phyloP scores from a whole-genome alignment of 2,329 filamentous ascomycete species.

The Neurospora sp. region DNA sequence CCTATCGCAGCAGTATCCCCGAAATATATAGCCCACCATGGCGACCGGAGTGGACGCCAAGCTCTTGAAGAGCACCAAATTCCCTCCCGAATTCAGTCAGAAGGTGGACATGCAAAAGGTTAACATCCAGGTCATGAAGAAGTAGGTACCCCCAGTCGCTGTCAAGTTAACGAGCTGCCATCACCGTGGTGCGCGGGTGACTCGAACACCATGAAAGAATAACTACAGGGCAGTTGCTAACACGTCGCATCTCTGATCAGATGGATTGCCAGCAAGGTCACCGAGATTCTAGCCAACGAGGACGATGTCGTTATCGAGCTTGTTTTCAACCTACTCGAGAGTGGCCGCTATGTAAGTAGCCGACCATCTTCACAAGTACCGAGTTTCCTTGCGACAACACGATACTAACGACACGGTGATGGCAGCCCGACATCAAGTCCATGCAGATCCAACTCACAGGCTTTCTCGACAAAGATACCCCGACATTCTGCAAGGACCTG shows the following conservation, averaged over 20 bases:
- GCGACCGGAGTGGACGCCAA: constrained; percentile 80
- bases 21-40: constrained; percentile 40
- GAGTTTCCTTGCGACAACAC: not conserved
- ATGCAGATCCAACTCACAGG: constrained; percentile 91
- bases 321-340: constrained; percentile 60
- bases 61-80: constrained; percentile 83
- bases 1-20: not conserved
- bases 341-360: constrained; percentile 59
- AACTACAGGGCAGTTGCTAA: not conserved
- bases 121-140: constrained; percentile 96
- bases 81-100: constrained; percentile 82
- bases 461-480: constrained; percentile 87
- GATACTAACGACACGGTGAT: constrained; percentile 16
- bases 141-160: constrained; percentile 44
- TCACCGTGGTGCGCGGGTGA: not conserved
- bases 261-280: constrained; percentile 88
- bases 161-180: not conserved
- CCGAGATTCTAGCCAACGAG: constrained; percentile 79
- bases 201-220: constrained; percentile 1
- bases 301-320: constrained; percentile 95
- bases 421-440: constrained; percentile 86
- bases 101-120: constrained; percentile 98
- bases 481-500: constrained; percentile 82
- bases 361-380: constrained; percentile 3
- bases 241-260: constrained; percentile 33